Conservation (phyloP, 768 basidiomycete species). For the Lactifluus pinguis region DNA sequence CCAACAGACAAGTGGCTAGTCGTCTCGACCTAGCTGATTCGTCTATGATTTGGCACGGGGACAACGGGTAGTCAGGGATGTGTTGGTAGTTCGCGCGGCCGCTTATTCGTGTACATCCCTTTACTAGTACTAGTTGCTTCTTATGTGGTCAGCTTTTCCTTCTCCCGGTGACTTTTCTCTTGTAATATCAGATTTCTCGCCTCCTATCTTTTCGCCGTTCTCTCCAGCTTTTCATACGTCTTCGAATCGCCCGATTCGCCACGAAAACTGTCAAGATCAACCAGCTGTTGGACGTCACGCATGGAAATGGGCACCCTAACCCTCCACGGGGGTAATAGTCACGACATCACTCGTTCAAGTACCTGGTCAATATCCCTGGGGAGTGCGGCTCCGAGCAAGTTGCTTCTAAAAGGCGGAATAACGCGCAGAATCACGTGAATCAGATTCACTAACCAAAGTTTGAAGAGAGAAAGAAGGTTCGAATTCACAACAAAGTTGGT, state of each 20-base stretch:
- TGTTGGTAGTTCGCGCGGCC: slow-evolving; percentile 42
- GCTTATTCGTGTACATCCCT: slow-evolving; percentile 43
- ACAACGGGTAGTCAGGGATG: slow-evolving; percentile 30
- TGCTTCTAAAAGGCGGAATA: too few relatives aligned
- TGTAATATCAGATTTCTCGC: too few relatives aligned
- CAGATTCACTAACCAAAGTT: too few relatives aligned
- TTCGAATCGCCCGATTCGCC: slow-evolving; percentile 71
- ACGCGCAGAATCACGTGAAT: too few relatives aligned
- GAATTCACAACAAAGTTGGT: too few relatives aligned
- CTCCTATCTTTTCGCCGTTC: too few relatives aligned
- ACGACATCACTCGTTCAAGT: too few relatives aligned
- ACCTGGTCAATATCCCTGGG: too few relatives aligned
- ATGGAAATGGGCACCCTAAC: slow-evolving; percentile 39
- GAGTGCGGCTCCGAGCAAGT: too few relatives aligned
- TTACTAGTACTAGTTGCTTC: slow-evolving; percentile 20
- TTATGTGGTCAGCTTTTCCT: slow-evolving; percentile 55
- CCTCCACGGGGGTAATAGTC: slow-evolving; percentile 58
- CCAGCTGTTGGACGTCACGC: slow-evolving; percentile 55
- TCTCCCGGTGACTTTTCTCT: slow-evolving; percentile 39
- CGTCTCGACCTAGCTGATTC: slow-evolving; percentile 36
- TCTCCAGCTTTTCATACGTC: slow-evolving; percentile 36
- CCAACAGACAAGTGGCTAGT: slow-evolving; percentile 30
- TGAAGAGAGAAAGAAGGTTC: too few relatives aligned
- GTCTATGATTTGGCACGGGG: slow-evolving; percentile 38
- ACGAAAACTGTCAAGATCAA: slow-evolving; percentile 64